phyloP scores from a whole-genome alignment of 108 stramenopile genomes.

The Schizochytrium sp. region DNA sequence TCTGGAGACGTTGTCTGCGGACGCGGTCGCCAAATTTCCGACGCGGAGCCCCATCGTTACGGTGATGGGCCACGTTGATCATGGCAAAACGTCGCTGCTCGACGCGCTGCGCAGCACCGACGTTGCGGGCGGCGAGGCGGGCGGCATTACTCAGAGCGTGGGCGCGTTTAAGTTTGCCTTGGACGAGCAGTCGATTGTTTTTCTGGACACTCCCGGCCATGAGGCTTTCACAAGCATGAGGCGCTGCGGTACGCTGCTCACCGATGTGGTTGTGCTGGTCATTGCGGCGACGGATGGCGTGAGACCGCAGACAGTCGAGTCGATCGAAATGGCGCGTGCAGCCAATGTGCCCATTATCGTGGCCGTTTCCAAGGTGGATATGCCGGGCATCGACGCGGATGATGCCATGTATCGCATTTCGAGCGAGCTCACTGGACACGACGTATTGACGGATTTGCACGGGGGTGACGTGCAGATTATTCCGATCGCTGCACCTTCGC shows the following conservation, averaged over 20 bases:
- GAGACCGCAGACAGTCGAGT: slow-evolving; percentile 83
- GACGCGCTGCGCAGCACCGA: slow-evolving; percentile 77
- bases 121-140: slow-evolving; percentile 85
- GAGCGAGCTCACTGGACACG: slow-evolving; percentile 74
- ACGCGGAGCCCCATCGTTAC: slow-evolving; percentile 81
- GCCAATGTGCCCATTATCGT: slow-evolving; percentile 71
- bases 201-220: slow-evolving; percentile 96
- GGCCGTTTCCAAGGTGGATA: slow-evolving; percentile 88
- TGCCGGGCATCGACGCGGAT: slow-evolving; percentile 67
- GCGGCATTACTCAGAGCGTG: slow-evolving; percentile 93
- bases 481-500: slow-evolving; percentile 71
- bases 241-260: slow-evolving; percentile 73
- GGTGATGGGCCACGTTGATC: slow-evolving; percentile 98
- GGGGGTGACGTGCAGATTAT: slow-evolving; percentile 81
- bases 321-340: slow-evolving; percentile 71
- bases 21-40: slow-evolving; percentile 31
- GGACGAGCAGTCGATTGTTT: slow-evolving; percentile 64
- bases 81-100: slow-evolving; percentile 96
- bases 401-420: slow-evolving; percentile 49
- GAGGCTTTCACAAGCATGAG: slow-evolving; percentile 88
- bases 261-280: slow-evolving; percentile 88
- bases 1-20: slow-evolving; percentile 41
- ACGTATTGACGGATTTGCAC: slow-evolving; percentile 77
- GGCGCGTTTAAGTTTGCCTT: slow-evolving; percentile 76
- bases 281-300: slow-evolving; percentile 93